Evolutionary conservation across 176 grass and related monocot species (phyloP).

Genomic region (Aechmea fasciata): DNA sequence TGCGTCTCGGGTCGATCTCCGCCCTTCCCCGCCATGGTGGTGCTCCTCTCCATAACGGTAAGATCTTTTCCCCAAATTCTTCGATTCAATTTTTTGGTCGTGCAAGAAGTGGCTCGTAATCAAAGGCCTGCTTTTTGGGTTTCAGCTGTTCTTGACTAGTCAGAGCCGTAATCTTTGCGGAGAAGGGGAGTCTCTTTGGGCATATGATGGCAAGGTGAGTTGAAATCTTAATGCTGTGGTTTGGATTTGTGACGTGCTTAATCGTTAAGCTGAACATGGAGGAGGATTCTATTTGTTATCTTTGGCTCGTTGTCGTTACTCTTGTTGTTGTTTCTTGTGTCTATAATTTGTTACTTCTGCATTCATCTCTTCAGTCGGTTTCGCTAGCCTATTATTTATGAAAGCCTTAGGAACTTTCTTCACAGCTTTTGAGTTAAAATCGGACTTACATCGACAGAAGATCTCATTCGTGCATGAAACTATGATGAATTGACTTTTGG

Average conservation of each 20-base stretch:
- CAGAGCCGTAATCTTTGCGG: conserved; percentile 2
- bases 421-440: too few relatives aligned
- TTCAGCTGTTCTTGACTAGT: background rate
- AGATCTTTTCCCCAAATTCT: conserved; percentile 11
- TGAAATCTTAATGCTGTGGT: background rate
- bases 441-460: too few relatives aligned
- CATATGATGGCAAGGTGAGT: conserved; percentile 23
- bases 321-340: too few relatives aligned
- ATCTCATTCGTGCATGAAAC: too few relatives aligned
- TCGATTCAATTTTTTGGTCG: background rate
- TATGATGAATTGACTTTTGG: too few relatives aligned
- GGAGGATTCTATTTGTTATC: too few relatives aligned
- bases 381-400: too few relatives aligned
- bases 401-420: too few relatives aligned
- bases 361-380: too few relatives aligned
- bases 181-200: conserved; percentile 1
- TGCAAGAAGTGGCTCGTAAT: background rate
- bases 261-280: too few relatives aligned
- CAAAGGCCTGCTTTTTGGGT: background rate
- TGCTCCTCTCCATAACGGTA: conserved; percentile 10
- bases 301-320: too few relatives aligned
- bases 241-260: background rate
- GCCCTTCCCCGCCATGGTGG: conserved; percentile 28
- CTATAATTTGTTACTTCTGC: too few relatives aligned
- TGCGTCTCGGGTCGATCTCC: background rate